phyloP scores from a whole-genome alignment of 441 rosid species.

The Erysimum cheiri region DNA sequence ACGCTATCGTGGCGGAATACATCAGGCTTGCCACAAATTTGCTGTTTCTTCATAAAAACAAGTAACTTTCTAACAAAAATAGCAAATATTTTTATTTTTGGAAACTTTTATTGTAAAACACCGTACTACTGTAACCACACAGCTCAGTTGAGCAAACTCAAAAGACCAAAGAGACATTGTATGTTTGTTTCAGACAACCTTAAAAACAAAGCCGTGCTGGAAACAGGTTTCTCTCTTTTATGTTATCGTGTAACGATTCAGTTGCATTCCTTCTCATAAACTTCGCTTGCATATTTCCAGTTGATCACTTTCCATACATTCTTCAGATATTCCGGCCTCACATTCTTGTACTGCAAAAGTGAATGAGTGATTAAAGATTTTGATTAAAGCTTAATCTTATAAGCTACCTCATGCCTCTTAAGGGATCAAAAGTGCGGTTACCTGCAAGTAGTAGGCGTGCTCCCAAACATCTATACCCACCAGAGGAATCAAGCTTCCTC shows the following conservation, averaged over 20 bases:
- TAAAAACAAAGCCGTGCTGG: slow-evolving; percentile 24
- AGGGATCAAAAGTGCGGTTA: slow-evolving; percentile 37
- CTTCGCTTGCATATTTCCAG: slow-evolving; percentile 82
- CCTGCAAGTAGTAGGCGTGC: slow-evolving; percentile 99
- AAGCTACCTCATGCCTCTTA: slow-evolving; percentile 1
- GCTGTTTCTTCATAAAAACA: neutral
- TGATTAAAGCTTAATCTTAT: neutral
- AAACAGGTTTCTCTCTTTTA: neutral
- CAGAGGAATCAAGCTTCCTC: slow-evolving; percentile 74
- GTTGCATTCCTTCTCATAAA: slow-evolving; percentile 66
- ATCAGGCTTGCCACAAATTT: neutral
- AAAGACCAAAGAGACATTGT: slow-evolving; percentile 16
- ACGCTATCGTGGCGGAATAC: neutral
- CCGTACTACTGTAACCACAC: slow-evolving; percentile 13
- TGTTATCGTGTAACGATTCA: slow-evolving; percentile 36
- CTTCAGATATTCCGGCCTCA: slow-evolving; percentile 89
- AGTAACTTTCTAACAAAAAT: neutral
- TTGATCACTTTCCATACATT: slow-evolving; percentile 92
- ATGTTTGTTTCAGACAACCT: slow-evolving; percentile 33
- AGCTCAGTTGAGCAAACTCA: slow-evolving; percentile 36
- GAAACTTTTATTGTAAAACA: slow-evolving; percentile 6
- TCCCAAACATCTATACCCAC: slow-evolving; percentile 99
- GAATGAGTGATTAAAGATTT: neutral
- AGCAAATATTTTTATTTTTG: neutral
- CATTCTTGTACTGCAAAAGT: slow-evolving; percentile 94